Base-by-base conservation (phyloP, 2,329 filamentous ascomycete genomes). In the Colletotrichum chrysophilum region DNA sequence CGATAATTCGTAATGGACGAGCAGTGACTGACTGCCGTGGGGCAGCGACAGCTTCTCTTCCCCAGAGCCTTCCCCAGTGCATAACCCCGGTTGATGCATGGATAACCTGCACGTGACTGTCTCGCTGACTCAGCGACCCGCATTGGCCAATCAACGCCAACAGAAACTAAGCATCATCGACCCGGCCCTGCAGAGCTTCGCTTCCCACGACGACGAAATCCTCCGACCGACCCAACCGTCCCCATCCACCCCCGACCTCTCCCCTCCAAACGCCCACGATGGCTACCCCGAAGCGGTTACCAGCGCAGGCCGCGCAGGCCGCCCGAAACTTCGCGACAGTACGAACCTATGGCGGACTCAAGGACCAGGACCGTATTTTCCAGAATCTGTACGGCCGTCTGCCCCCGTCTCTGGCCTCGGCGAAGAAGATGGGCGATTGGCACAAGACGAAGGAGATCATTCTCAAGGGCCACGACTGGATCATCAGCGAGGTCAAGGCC, bases 401-500 rank as follows among this genome's bases (percentile, higher is more conserved):
- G 88, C 96, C 95, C 68, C 91, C 96, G 78, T 96, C 98, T 85
- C 88, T 99, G 80, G 96, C 97, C 89, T 95, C 93, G 83, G 96
- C 97, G 70, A 96, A 95, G 93, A 98, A 98, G 88, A 98, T 98
- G 91, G 97, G 97, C 81, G 97, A 98, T 86, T 99, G 97, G 97
- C 93, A 99, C 89, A 98, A 97, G 91, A 99, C 97, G 71, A 99
- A 99, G 91, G 97, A 99, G 86, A 99, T 99, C 74, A 87, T 99
- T 75, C 88, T 95, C 80, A 99, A 99, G 91, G 97, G 97, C 72
- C 95, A 99, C 87, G 96, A 99, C 82, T 99, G 97, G 95, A 97
- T 99, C 86, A 98, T 99, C 83, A 94, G 94, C 80, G 97, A 99
- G 88, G 92, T 99, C 88, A 99, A 99, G 91, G 93, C 96, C 32